These are phyloP conservation scores for Trichoderma citrinoviride DNA, from an alignment of 2,329 filamentous ascomycete genomes.

Conservation along the genomic window DNA sequence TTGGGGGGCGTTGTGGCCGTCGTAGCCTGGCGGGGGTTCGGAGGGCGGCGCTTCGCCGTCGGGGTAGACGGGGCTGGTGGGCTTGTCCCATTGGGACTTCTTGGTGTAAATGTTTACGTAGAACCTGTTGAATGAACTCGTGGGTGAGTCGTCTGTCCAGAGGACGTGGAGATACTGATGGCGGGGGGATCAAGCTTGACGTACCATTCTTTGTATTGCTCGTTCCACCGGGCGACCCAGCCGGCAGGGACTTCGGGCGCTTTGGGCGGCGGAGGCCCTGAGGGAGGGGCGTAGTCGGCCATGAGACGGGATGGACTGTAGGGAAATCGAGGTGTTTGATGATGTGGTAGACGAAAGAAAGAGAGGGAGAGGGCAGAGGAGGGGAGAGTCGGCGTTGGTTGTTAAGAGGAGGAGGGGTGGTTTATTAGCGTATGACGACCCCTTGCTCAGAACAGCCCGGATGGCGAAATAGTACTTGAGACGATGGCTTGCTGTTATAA, in stretches of 20 bases:
- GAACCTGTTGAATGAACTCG: conserved; percentile 59
- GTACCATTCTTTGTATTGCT: conserved; percentile 82
- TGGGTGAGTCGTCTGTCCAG: neutral
- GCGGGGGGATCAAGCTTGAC: conserved; percentile 23
- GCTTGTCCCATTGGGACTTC: conserved; percentile 85
- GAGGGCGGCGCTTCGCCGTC: conserved; percentile 44
- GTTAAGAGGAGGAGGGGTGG: conserved; percentile 9
- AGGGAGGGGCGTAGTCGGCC: conserved; percentile 54
- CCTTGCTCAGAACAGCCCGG: neutral
- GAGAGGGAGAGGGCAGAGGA: neutral
- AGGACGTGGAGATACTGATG: neutral
- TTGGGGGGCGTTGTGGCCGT: conserved; percentile 38
- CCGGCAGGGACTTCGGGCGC: conserved; percentile 64
- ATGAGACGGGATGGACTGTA: conserved; percentile 34
- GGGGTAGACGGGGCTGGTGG: conserved; percentile 64
- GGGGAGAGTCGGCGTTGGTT: neutral
- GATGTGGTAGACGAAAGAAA: neutral
- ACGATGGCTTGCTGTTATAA: neutral
- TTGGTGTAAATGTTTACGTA: conserved; percentile 89
- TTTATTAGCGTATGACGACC: conserved; percentile 13
- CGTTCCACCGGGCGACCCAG: conserved; percentile 83
- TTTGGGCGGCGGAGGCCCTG: conserved; percentile 56
- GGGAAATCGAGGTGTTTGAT: neutral
- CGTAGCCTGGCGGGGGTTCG: conserved; percentile 68
- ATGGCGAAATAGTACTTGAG: neutral